A percentile compares a stretch with the other conserved stretches of the same genome.
These are phyloP conservation scores for Acacia melanoxylon DNA, from an alignment of 306 rosid species.

Conservation along the genomic window DNA sequence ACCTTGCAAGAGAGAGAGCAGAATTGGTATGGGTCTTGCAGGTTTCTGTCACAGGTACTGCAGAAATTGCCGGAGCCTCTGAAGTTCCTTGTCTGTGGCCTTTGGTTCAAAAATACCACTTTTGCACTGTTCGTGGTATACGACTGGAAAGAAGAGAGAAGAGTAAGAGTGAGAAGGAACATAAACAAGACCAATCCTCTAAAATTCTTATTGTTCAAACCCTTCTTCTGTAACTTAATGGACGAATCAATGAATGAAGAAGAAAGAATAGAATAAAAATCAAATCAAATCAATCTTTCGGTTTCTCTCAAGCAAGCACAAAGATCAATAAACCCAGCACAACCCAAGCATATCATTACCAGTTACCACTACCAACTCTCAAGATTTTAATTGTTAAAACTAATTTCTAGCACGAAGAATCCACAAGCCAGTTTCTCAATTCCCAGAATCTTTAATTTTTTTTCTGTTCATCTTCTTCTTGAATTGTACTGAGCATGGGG, in stretches of 20 bases:
- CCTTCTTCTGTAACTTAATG: background rate
- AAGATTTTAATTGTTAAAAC: background rate
- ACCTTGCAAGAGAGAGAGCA: conserved; percentile 98
- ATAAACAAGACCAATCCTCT: background rate
- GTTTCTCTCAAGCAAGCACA: conserved; percentile 20
- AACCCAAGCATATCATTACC: background rate
- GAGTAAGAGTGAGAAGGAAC: background rate
- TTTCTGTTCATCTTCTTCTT: background rate
- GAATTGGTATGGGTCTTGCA: conserved; percentile 79
- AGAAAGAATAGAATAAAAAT: background rate
- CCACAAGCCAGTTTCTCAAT: background rate
- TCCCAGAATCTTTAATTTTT: too few relatives aligned
- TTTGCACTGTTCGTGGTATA: conserved; percentile 89
- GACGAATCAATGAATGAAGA: background rate
- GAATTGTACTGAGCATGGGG: background rate
- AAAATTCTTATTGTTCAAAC: background rate
- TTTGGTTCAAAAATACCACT: conserved; percentile 84
- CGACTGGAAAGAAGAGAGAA: conserved; percentile 42
- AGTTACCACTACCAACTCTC: background rate
- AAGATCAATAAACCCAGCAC: background rate
- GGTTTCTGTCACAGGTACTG: conserved; percentile 80
- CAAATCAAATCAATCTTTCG: background rate
- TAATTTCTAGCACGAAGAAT: background rate
- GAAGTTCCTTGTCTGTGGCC: conserved; percentile 65
- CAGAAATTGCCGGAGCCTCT: conserved; percentile 83